Evolutionary conservation across 2,329 filamentous ascomycete species (phyloP).

Genomic region (Paraphaeosphaeria minitans): DNA sequence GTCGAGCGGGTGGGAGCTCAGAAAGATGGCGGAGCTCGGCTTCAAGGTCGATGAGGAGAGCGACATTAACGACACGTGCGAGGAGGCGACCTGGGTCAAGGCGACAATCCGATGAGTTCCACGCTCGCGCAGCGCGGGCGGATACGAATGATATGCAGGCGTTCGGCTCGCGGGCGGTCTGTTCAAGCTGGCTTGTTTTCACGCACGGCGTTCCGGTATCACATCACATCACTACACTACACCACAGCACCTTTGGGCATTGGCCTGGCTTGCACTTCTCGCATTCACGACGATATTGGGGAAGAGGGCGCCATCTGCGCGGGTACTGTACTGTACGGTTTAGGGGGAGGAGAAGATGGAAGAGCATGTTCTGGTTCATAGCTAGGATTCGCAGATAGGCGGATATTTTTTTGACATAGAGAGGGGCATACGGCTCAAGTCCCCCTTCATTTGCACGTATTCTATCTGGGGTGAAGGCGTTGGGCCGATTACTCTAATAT

Average conservation of each 20-base stretch:
- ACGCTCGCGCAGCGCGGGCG: background rate
- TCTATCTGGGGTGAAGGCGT: slow-evolving; percentile 3
- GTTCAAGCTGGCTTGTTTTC: background rate
- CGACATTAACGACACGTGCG: slow-evolving; percentile 43
- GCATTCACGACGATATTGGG: background rate
- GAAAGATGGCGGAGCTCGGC: slow-evolving; percentile 42
- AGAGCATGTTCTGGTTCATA: slow-evolving; percentile 10
- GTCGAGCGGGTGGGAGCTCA: slow-evolving; percentile 46
- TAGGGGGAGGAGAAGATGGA: background rate
- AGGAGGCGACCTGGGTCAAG: slow-evolving; percentile 47
- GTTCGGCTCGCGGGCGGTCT: background rate
- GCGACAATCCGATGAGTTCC: slow-evolving; percentile 30
- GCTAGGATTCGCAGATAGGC: background rate
- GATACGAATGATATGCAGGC: background rate
- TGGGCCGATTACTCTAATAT: background rate
- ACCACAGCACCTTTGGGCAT: background rate
- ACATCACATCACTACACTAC: background rate
- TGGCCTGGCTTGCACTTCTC: background rate
- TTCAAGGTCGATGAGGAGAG: slow-evolving; percentile 42
- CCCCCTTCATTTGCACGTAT: slow-evolving; percentile 4
- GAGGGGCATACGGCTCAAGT: background rate
- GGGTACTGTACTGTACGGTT: background rate
- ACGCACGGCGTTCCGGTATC: slow-evolving; percentile 8
- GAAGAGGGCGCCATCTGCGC: background rate
- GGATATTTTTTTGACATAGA: slow-evolving; percentile 6